Evolutionary conservation across 805 yeast species (phyloP).

Genomic region (Metschnikowia shivogae): DNA sequence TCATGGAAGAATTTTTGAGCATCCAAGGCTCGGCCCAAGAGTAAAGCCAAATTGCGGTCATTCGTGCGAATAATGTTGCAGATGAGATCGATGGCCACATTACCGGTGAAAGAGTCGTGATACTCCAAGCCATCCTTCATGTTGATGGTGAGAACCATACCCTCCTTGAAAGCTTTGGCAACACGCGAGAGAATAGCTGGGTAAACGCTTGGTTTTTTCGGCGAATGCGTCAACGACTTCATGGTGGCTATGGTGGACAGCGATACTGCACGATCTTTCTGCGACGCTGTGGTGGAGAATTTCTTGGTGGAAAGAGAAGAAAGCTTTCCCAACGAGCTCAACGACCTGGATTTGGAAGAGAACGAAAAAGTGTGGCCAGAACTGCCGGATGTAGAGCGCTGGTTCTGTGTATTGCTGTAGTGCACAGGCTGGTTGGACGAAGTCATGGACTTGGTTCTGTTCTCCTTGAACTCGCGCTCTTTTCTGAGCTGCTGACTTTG

Average conservation of each 20-base stretch:
- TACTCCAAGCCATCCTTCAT: constrained; percentile 89
- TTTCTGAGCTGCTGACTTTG: constrained; percentile 10
- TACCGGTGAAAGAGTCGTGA: constrained; percentile 90
- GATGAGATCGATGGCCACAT: constrained; percentile 89
- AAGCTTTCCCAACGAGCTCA: constrained; percentile 38
- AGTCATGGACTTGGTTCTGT: constrained; percentile 14
- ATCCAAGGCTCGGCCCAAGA: constrained; percentile 87
- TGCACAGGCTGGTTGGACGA: constrained; percentile 9
- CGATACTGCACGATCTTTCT: constrained; percentile 30
- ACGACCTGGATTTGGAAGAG: constrained; percentile 38
- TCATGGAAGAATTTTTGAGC: constrained; percentile 94
- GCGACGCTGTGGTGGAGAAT: constrained; percentile 30
- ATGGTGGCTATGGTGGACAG: constrained; percentile 28
- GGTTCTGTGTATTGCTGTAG: constrained; percentile 15
- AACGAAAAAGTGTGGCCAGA: constrained; percentile 21
- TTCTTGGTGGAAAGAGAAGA: constrained; percentile 40
- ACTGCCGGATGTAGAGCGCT: constrained; percentile 28
- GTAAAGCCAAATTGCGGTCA: constrained; percentile 83
- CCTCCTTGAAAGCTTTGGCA: constrained; percentile 69
- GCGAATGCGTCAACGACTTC: constrained; percentile 37
- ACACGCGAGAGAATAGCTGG: constrained; percentile 88
- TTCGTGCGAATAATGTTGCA: constrained; percentile 82
- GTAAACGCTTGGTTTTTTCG: constrained; percentile 67
- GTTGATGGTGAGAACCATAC: constrained; percentile 67
- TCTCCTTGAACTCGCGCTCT: constrained; percentile 7